These are phyloP conservation scores for peach (Prunus persica) DNA, from an alignment of 306 rosid genomes.

Conservation along the genomic window DNA sequence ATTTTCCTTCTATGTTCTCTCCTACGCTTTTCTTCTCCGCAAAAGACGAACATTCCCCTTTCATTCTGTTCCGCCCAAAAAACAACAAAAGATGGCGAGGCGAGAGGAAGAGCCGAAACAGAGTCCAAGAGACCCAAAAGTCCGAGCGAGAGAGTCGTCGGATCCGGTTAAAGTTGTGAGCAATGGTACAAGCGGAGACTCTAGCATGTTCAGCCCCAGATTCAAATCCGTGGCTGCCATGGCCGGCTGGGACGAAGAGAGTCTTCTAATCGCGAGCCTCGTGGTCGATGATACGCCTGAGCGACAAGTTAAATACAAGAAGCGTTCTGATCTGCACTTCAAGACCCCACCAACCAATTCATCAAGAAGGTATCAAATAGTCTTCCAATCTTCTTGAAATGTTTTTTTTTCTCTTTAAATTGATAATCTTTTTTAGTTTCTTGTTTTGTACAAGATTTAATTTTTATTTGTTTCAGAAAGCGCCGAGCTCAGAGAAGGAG, in stretches of 20 bases:
- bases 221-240: slow-evolving; percentile 86
- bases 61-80: background rate
- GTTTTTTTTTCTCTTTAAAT: too few species aligned
- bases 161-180: slow-evolving; percentile 7
- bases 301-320: slow-evolving; percentile 47
- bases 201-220: slow-evolving; percentile 56
- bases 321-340: slow-evolving; percentile 39
- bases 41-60: background rate
- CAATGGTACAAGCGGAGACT: slow-evolving; percentile 23
- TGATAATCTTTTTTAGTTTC: background rate
- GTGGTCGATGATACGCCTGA: slow-evolving; percentile 87
- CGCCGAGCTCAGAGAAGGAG: slow-evolving; percentile 55
- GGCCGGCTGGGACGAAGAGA: slow-evolving; percentile 99
- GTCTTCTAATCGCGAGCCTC: slow-evolving; percentile 62
- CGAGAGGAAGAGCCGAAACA: slow-evolving; percentile 30
- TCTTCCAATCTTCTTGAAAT: background rate
- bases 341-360: slow-evolving; percentile 69
- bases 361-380: slow-evolving; percentile 43
- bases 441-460: background rate
- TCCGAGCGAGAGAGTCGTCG: slow-evolving; percentile 17
- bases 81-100: slow-evolving; percentile 39
- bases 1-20: background rate
- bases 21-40: background rate
- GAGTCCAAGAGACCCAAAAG: slow-evolving; percentile 33
- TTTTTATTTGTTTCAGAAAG: slow-evolving; percentile 46